phyloP scores from a whole-genome alignment of 257 asterid species.

The Jacaranda mimosifolia region DNA sequence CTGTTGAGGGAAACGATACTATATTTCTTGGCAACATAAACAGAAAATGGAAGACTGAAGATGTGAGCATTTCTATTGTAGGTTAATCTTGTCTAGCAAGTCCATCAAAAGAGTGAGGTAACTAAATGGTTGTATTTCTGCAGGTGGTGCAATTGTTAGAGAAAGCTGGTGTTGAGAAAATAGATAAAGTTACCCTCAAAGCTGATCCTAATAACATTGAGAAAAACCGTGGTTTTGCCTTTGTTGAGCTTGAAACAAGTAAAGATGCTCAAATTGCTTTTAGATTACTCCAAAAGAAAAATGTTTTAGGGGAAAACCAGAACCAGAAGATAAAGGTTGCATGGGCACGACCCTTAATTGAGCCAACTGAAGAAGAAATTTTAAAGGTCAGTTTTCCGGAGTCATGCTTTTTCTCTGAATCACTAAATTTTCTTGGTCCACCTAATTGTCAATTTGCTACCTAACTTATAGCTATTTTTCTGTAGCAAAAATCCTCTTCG shows the following conservation, averaged over 20 bases:
- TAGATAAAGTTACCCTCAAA: conserved; percentile 65
- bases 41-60: conserved; percentile 71
- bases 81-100: conserved; percentile 17
- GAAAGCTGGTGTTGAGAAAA: conserved; percentile 65
- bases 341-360: conserved; percentile 80
- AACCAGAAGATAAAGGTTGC: conserved; percentile 57
- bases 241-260: conserved; percentile 71
- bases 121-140: conserved; percentile 34
- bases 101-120: conserved; percentile 28
- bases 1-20: conserved; percentile 75
- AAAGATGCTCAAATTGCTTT: conserved; percentile 79
- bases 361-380: conserved; percentile 70
- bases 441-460: neutral
- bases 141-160: conserved; percentile 62
- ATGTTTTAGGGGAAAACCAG: conserved; percentile 43
- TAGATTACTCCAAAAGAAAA: conserved; percentile 63
- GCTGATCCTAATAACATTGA: conserved; percentile 58
- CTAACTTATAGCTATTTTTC: neutral
- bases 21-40: conserved; percentile 76
- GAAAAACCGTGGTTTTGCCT: conserved; percentile 78
- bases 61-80: conserved; percentile 60
- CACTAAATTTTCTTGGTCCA: neutral
- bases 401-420: conserved; percentile 31
- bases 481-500: neutral
- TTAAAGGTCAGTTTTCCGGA: conserved; percentile 60